Base-by-base conservation (phyloP, 176 grass and related monocot species). In the Panicum miliaceum region DNA sequence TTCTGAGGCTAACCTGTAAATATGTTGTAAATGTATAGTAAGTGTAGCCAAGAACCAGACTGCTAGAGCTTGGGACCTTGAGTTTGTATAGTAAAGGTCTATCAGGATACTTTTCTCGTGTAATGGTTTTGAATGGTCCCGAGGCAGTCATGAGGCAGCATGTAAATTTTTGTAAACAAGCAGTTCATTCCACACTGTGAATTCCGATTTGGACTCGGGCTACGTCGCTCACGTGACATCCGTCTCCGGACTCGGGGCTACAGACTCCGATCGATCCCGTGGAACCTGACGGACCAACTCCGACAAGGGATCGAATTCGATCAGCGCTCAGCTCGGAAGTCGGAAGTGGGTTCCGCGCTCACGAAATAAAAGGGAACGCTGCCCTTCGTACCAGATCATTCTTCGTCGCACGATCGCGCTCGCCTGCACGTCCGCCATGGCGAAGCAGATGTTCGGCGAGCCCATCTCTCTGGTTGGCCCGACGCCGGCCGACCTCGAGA, bases 1-100 rank as follows among this genome's bases (percentile, higher is more conserved):
- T 90, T 86, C 43, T 56, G 14, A 36, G 63, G 77, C 71, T n/a
- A 63, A 81, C 35, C 62, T 66, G 88, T 86, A 82, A 13, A 78
- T 66, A 12, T 82, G 54, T 45, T 86, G 78, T 90, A 90, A 63
- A 54, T 77, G 64, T 71, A 68, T 19, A 85, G 50, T 36, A 29
- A 67, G 22, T 70, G 58, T 35, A 71, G 6, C 18, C 16, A 43
- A 34, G 34, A 37, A 38, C 35, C 51, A 38, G 2, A 12, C 12
- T 40, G 46, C 20, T 23, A 26, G 35, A 16, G 27, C 20, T 9
- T 69, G 34, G 48, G 36, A 10, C 20, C 12, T 9, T 69, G 34
- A 15, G 15, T 67, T 45, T 50, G 77, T 53, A 52, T 16, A 80
- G 78, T 23, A 15, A 47, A 20, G 29, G 18, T 35, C 22, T 35